Conservation (phyloP, 805 yeast genomes). For the Candida incommunis region DNA sequence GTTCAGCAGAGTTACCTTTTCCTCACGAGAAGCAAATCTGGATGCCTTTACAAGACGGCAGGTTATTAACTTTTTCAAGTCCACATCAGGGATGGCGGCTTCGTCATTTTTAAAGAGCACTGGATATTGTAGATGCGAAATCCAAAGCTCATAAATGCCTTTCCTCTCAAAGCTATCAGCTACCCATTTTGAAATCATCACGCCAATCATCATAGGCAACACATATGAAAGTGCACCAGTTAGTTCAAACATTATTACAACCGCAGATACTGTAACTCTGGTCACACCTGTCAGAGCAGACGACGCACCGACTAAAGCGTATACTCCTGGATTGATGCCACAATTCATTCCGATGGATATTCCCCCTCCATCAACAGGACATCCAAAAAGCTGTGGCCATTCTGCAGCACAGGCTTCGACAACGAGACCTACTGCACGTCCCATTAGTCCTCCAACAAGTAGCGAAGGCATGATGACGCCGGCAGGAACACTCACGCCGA, state of each 20-base stretch:
- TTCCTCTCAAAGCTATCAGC: constrained; percentile 42
- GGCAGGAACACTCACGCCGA: constrained; percentile 72
- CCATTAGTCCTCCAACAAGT: constrained; percentile 94
- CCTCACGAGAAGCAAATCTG: constrained; percentile 21
- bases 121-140: constrained; percentile 27
- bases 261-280: constrained; percentile 65
- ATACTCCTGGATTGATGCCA: constrained; percentile 74
- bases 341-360: constrained; percentile 6
- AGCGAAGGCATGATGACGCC: constrained; percentile 95
- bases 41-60: constrained; percentile 3
- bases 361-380: constrained; percentile 27
- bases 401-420: constrained; percentile 32
- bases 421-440: constrained; percentile 68
- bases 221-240: constrained; percentile 80
- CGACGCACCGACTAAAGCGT: constrained; percentile 82
- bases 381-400: constrained; percentile 16
- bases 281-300: constrained; percentile 72
- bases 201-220: constrained; percentile 75
- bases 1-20: constrained; percentile 19
- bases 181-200: constrained; percentile 58
- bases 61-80: constrained; percentile 25
- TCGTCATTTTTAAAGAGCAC: constrained; percentile 28
- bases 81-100: constrained; percentile 25
- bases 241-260: constrained; percentile 66
- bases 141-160: constrained; percentile 55